Evolutionary conservation across 306 rosid species (phyloP), one percentile per base, ranked within the genome.

Genomic region (Castanea mollissima): DNA sequence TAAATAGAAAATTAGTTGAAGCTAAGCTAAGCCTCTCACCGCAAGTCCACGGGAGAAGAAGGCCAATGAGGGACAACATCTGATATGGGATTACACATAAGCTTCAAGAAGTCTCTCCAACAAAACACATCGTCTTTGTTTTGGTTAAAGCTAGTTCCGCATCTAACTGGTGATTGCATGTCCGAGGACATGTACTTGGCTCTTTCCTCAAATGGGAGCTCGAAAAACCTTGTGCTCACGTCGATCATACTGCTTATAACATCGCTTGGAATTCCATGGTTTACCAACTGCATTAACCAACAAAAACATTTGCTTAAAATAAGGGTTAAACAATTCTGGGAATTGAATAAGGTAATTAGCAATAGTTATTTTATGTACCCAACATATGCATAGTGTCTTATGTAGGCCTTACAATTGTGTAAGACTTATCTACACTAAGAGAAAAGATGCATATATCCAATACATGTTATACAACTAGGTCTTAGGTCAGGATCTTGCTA

Each of bases 71-170:
- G 86, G 52, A 88, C 87, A 29, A 73, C 80, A 29, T 91, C 82
- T 4, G 91, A 85, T 55, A 85, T 16, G 19, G 98, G 97, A 71
- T 91, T 90, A 55, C 93, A 92, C 29, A 78, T 58, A 19, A 94
- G 82, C 88, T 94, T 94, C 89, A 94, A 69, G 87, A 94, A 94
- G 83, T 94, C 98, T 49, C 98, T 92, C 98, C 98, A 94, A 49
- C 87, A 89, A 57, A 91, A 91, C 69, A 94, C 97, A 1, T 38
- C 71, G 79, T 94, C 98, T 58, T 82, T 89, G 73, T 34, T 88
- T 81, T 90, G 94, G 82, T 88, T 94, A 82, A 87, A 92, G 80
- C 98, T 94, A 0, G 98, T 92, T n/a, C 98, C 98, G 44, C 86
- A 94, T 12, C 98, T 76, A 18, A 94, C 97, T 0, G 89, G 86